Evolutionary conservation across 768 basidiomycete genomes (phyloP), one percentile per base, ranked within the genome.

Genomic region (Auriscalpium vulgare): DNA sequence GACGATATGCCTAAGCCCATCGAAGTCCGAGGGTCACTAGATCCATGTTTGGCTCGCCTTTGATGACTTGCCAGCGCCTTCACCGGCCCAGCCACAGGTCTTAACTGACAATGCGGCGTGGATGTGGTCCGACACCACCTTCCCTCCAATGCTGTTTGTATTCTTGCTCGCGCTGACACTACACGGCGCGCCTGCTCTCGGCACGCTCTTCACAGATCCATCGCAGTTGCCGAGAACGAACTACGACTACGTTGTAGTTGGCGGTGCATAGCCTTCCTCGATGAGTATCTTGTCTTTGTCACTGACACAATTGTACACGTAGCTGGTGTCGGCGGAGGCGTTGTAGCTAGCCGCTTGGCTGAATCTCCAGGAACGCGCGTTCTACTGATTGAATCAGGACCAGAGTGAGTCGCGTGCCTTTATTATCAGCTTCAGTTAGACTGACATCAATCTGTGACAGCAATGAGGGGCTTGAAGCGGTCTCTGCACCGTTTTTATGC

Each of bases 161-260:
- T 29, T 5, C 23, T 29, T 29, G 23, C 23, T 29, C 23, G 23
- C 23, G 23, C 3, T 5, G 23, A 29, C 23, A 2, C 23, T 29
- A 29, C 23, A 29, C 23, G 5, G 23, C 14, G n/a, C 10, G 10
- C 21, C 44, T 13, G 43, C 43, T 14, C 16, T 51, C n/a, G 51
- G 50, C 40, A 19, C 19, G 44, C 45, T 57, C n/a, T 55, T 50
- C 48, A 51, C 36, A n/a, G 45, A 49, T 16, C 53, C 53, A 10
- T 47, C 53, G 7, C 29, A 54, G 44, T 17, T 54, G 4, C 53
- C 53, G 16, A 35, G 14, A 14, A 47, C 34, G 11, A 47, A n/a
- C 10, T 54, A 54, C 36, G 53, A 54, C 47, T 54, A 54, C 44
- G 29, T 54, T 21, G 53, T 54, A 14, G 37, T 54, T 19, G 53